phyloP scores from a whole-genome alignment of 176 grass and related monocot species.

The Ensete glaucum region DNA sequence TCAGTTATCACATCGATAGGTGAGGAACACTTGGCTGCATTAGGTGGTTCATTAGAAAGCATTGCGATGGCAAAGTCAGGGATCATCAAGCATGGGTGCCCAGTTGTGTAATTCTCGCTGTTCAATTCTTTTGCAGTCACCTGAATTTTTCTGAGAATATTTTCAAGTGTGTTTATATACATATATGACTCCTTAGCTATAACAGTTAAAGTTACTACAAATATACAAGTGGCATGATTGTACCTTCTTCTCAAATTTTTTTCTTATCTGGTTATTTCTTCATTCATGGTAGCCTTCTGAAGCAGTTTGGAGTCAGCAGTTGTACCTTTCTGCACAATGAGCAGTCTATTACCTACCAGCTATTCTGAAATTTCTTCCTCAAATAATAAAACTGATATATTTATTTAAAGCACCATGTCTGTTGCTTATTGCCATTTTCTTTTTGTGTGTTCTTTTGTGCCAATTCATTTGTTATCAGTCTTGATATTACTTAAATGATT shows the following conservation, averaged over 20 bases:
- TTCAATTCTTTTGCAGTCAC: background rate
- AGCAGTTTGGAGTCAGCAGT: background rate
- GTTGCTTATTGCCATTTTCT: background rate
- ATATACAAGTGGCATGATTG: background rate
- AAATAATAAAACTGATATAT: background rate
- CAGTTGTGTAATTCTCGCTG: constrained; percentile 55
- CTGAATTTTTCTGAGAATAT: background rate
- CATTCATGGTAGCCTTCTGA: too few relatives aligned
- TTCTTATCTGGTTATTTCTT: too few relatives aligned
- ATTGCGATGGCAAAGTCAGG: constrained; percentile 87
- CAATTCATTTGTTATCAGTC: background rate
- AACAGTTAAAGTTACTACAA: background rate
- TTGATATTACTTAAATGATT: background rate
- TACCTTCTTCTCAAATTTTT: background rate
- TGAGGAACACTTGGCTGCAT: constrained; percentile 77
- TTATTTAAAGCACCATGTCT: background rate
- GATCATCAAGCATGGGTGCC: constrained; percentile 77
- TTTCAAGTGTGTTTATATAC: background rate
- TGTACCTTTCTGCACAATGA: background rate
- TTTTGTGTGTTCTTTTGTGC: background rate
- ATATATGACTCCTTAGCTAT: background rate
- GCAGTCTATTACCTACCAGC: background rate
- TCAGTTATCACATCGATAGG: constrained; percentile 84
- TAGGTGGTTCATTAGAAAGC: constrained; percentile 78
- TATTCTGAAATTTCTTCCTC: background rate